A percentile compares a stretch with the other conserved stretches of the same genome.
Evolutionary conservation across 2,329 filamentous ascomycete genomes (phyloP).

Genomic region (Colletotrichum limetticola): DNA sequence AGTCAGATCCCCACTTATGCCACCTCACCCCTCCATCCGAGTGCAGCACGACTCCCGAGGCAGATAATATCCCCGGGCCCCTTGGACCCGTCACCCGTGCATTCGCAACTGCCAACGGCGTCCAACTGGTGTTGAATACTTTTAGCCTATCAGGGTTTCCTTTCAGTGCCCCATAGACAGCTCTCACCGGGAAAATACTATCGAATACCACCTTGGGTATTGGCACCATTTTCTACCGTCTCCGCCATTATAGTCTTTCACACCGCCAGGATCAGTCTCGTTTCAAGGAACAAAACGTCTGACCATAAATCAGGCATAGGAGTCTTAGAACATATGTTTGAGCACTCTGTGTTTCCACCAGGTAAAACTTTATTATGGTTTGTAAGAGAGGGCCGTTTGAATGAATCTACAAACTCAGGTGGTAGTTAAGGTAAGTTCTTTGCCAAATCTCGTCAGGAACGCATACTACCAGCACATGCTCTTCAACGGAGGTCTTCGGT

Average conservation of each 20-base stretch:
- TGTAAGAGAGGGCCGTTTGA: not conserved
- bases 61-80: not conserved
- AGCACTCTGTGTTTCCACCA: not conserved
- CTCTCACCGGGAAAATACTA: not conserved
- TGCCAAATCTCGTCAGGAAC: not conserved
- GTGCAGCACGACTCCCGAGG: not conserved
- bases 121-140: not conserved
- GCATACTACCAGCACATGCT: not conserved
- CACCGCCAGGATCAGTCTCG: constrained; percentile 1
- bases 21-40: not conserved
- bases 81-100: not conserved
- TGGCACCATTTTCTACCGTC: not conserved
- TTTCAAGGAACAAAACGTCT: constrained; percentile 2
- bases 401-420: not conserved
- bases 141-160: not conserved
- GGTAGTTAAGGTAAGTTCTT: not conserved
- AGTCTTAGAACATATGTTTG: constrained; percentile 5
- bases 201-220: not conserved
- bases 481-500: not conserved
- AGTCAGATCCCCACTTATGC: not conserved
- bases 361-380: not conserved
- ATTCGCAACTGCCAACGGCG: not conserved
- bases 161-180: not conserved
- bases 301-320: not conserved
- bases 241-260: not conserved